Percentiles rank a stretch among this genome's conserved stretches.
Conservation (phyloP, 164 flowering plant genomes). For the Euptelea pleiosperma region DNA sequence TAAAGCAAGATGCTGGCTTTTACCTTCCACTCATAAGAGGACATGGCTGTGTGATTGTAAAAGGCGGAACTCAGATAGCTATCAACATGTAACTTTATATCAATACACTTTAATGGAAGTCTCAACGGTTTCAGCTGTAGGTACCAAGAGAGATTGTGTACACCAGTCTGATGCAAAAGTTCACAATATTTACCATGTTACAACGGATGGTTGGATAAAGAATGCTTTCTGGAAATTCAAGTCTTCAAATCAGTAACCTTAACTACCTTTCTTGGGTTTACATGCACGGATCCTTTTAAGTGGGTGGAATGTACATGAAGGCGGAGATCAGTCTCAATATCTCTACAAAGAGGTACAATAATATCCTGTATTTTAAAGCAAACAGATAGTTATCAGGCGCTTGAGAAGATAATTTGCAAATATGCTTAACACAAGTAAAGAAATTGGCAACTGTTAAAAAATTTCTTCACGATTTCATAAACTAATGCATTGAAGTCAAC, state of each 20-base stretch:
- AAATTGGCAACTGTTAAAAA: too few relatives aligned
- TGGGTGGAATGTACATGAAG: conserved; percentile 33
- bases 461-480: not conserved
- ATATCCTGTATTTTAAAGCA: conserved; percentile 23
- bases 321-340: conserved; percentile 34
- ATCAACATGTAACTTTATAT: conserved; percentile 26
- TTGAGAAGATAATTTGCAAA: not conserved
- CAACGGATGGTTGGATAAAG: not conserved
- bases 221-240: not conserved
- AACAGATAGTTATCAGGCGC: not conserved
- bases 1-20: not conserved
- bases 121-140: conserved; percentile 25
- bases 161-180: conserved; percentile 28
- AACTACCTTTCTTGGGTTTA: conserved; percentile 30
- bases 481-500: not conserved
- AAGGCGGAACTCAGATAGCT: conserved; percentile 25
- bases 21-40: conserved; percentile 32
- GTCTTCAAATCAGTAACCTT: conserved; percentile 5
- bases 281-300: conserved; percentile 27
- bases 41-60: conserved; percentile 28
- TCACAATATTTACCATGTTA: conserved; percentile 9
- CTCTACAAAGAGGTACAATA: conserved; percentile 27
- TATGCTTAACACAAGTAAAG: not conserved
- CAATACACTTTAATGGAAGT: conserved; percentile 25
- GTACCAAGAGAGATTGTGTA: conserved; percentile 31